These are phyloP conservation scores for Saccharum hybrid DNA, from an alignment of 202 grass and related monocot species.

Conservation along the genomic window DNA sequence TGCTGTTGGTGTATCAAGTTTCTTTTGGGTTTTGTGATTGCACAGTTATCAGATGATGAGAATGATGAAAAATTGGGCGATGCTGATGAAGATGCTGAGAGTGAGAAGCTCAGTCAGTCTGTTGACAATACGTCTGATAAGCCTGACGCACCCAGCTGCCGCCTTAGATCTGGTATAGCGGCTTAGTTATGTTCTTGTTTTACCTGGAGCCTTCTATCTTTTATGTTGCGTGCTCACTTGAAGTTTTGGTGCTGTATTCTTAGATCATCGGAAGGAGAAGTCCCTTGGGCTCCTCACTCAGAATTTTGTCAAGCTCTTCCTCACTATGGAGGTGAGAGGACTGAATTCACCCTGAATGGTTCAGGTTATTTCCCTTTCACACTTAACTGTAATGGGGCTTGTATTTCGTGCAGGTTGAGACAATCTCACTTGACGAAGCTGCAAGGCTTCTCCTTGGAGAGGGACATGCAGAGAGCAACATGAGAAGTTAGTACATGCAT, in stretches of 20 bases:
- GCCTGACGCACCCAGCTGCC: conserved; percentile 27
- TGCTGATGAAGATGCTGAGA: conserved; percentile 56
- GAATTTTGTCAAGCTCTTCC: conserved; percentile 95
- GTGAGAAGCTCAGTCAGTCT: conserved; percentile 56
- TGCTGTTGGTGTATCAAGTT: conserved; percentile 9
- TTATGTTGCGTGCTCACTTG: background rate
- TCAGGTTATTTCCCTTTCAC: background rate
- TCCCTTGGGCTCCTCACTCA: conserved; percentile 87
- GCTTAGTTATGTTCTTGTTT: background rate
- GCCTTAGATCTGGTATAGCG: conserved; percentile 67
- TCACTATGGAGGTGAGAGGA: conserved; percentile 68
- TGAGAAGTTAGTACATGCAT: conserved; percentile 71
- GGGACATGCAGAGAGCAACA: conserved; percentile 68
- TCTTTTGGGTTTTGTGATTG: conserved; percentile 2
- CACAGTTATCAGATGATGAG: conserved; percentile 68
- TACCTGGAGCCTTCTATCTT: background rate
- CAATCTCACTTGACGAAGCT: conserved; percentile 78
- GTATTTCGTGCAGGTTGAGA: conserved; percentile 51
- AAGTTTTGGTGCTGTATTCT: background rate
- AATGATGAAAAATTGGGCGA: conserved; percentile 62
- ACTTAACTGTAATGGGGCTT: conserved; percentile 7
- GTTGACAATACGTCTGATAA: conserved; percentile 48
- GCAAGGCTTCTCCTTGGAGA: conserved; percentile 84
- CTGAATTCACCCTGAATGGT: background rate
- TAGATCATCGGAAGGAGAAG: conserved; percentile 82